These are phyloP conservation scores for Alternaria gansuensis DNA, from an alignment of 2,329 filamentous ascomycete genomes.

Conservation along the genomic window DNA sequence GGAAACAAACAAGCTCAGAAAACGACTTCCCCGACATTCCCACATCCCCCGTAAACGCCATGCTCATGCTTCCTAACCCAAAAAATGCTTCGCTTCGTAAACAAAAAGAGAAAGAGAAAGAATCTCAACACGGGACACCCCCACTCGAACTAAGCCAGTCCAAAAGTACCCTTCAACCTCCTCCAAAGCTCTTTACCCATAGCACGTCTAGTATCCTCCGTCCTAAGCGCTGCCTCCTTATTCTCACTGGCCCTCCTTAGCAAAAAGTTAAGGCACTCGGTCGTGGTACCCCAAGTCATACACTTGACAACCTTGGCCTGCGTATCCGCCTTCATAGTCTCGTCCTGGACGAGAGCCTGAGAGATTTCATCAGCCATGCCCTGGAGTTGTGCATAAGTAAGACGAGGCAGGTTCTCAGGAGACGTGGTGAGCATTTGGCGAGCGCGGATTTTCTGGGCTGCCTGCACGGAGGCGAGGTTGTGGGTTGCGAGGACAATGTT, in stretches of 20 bases:
- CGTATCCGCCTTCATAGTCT: slow-evolving; percentile 49
- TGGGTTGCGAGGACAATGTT: slow-evolving; percentile 81
- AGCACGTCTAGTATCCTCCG: slow-evolving; percentile 60
- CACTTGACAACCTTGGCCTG: slow-evolving; percentile 63
- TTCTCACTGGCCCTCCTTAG: slow-evolving; percentile 67
- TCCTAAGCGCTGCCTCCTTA: slow-evolving; percentile 67
- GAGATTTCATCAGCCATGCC: slow-evolving; percentile 97
- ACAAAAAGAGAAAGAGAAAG: not conserved
- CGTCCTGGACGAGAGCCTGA: slow-evolving; percentile 61
- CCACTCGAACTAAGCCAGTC: slow-evolving; percentile 27
- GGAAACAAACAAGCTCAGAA: not conserved
- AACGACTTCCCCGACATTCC: not conserved
- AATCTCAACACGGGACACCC: no score
- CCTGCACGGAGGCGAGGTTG: slow-evolving; percentile 75
- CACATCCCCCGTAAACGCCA: slow-evolving; percentile 5
- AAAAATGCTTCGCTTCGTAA: slow-evolving; percentile 8
- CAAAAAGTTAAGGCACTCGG: slow-evolving; percentile 83
- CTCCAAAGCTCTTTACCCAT: slow-evolving; percentile 62
- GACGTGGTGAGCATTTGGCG: slow-evolving; percentile 51
- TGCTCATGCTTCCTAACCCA: slow-evolving; percentile 2
- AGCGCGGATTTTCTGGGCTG: slow-evolving; percentile 61
- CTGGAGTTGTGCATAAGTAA: slow-evolving; percentile 80
- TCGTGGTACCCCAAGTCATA: slow-evolving; percentile 65
- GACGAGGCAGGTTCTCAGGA: slow-evolving; percentile 42
- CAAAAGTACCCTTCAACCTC: slow-evolving; percentile 42